Evolutionary conservation across 192 early-diverging fungal species (phyloP), one percentile per base, ranked within the genome.

Genomic region (Backusella luteola): DNA sequence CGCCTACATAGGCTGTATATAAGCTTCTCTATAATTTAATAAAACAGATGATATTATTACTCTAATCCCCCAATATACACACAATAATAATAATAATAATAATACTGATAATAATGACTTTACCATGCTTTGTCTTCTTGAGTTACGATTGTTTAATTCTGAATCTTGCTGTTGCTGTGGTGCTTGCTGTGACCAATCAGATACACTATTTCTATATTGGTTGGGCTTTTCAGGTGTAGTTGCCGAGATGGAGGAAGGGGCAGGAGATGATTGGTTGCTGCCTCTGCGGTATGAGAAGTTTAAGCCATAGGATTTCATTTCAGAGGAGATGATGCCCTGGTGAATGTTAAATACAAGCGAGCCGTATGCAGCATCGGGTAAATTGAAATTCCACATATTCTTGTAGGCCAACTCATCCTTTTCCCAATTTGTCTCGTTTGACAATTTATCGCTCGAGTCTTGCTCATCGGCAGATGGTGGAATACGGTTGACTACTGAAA

Each of bases 331-430:
- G 67, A 81, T 80, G 9, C 89, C 89, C 26, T 88, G 78, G 52
- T 81, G 81, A 44, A 88, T 76, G 69, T 86, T 84, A 41, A 90
- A 76, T 19, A 88, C 73, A 34, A 90, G 71, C 66, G 84, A 81
- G 6, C 89, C 89, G 71, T 85, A 87, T 46, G 85, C 84, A 38
- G 85, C 84, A 75, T 89, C 89, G 1, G 89, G 87, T 67, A 90
- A 70, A 67, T 90, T 90, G 77, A 90, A 90, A 69, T 90, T 87
- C 89, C 89, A 90, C 83, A 87, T 85, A 74, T 88, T 90, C 73
- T 88, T 90, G 59, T 88, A 90, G 1, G 86, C 83, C 3, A 79
- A 79, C 71, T 90, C 87, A 52, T 90, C 89, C 44, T 84, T 81
- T 23, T 80, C 74, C 67, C 34, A 49, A 34, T 36, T 15, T 34